Evolutionary conservation across 495 filamentous ascomycete genomes (phyloP).

Genomic region (Bombardia bombarda): DNA sequence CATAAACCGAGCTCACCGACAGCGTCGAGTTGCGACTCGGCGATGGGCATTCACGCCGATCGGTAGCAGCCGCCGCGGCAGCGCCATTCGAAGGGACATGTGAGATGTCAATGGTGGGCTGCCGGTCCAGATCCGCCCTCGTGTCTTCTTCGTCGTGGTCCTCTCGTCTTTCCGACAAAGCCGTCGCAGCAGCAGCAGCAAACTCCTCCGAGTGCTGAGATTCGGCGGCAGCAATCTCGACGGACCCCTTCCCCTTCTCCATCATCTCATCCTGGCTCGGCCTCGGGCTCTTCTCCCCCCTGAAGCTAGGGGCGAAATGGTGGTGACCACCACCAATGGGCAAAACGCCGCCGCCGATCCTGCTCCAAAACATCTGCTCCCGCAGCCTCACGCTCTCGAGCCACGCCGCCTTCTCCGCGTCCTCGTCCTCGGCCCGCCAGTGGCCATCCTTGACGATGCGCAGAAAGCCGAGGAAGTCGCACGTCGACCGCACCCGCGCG

Average conservation of each 20-base stretch:
- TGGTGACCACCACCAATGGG: constrained; percentile 37
- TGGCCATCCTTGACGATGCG: constrained; percentile 84
- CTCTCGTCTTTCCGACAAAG: neutral
- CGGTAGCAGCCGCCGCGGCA: no score
- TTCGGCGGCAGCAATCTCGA: neutral
- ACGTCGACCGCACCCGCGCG: constrained; percentile 71
- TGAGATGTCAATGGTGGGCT: no score
- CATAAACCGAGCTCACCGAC: no score
- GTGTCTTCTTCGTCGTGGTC: no score
- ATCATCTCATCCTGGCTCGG: constrained; percentile 19
- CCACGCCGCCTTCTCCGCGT: constrained; percentile 79
- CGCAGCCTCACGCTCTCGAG: constrained; percentile 82
- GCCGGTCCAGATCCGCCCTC: no score
- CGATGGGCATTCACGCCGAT: no score
- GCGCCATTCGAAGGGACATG: no score
- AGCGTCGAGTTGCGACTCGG: neutral
- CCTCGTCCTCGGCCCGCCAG: constrained; percentile 68
- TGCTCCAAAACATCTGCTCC: constrained; percentile 93
- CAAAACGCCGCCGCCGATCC: constrained; percentile 82
- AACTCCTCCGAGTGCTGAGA: neutral
- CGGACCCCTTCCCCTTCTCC: neutral
- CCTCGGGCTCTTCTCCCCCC: constrained; percentile 19
- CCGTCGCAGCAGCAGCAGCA: neutral
- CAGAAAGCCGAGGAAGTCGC: constrained; percentile 87
- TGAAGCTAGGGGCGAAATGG: constrained; percentile 17